Evolutionary conservation across 805 yeast species (phyloP), one percentile per base, ranked within the genome.

Genomic region (Blastobotrys peoriensis): DNA sequence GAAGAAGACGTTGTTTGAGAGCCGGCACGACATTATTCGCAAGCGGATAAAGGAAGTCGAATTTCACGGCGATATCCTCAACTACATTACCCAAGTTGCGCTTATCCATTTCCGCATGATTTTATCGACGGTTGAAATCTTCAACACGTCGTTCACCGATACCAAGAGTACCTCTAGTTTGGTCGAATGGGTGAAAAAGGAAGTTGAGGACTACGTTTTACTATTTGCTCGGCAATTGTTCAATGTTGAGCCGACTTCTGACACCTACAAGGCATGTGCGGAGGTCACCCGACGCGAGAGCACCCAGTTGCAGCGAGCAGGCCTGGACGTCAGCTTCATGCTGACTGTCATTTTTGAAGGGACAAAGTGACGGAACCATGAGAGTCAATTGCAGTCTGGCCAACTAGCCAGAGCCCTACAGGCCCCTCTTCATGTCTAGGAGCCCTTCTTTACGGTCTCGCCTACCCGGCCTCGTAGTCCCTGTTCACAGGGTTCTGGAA

Each of bases 101-200:
- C 73, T 80, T 13, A 76, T 82, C 20, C 68, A 78, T 48, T 81
- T 83, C 63, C 79, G 79, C 53, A 66, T 73, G 22, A 68, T 86
- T 43, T 75, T 73, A 45, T 69, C 76, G 36, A 78, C 94, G 0
- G 76, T 79, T 10, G 56, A 65, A 15, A 67, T 75, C 27, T 86
- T 74, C 65, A 70, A 71, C 40, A 62, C 67, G 3, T 72, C 82
- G 41, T 83, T 76, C 63, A 70, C 66, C 10, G 57, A 56, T 43
- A 13, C 64, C 35, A 63, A 63, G 33, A 70, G 76, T 41, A 70
- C 83, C 6, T 75, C 83, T 52, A 70, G 71, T 23, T 67, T 87
- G 15, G 81, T 86, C n/a, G 78, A 80, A 49, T 87, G 96, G 95
- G 75, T 83, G 27, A 75, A 76, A 45, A 73, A 73, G 9, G 83